A percentile compares a stretch with the other conserved stretches of the same genome.
Conservation (phyloP, 495 filamentous ascomycete species). For the Patellaria atrata region DNA sequence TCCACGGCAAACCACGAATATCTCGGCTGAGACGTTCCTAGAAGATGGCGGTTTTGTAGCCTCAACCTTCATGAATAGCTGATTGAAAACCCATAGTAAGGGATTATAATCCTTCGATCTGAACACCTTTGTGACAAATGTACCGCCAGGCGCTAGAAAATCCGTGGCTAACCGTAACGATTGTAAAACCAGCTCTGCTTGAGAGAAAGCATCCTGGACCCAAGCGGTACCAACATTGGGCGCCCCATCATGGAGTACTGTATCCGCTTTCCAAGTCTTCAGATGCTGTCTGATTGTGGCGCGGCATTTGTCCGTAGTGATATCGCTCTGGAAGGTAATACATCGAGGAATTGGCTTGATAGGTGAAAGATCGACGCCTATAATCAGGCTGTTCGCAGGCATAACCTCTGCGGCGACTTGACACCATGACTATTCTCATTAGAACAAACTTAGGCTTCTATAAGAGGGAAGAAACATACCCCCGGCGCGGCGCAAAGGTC, state of each 20-base stretch:
- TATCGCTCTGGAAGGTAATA: slow-evolving; percentile 94
- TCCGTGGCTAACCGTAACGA: slow-evolving; percentile 88
- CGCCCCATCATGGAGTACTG: slow-evolving; percentile 94
- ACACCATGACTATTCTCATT: slow-evolving; percentile 64
- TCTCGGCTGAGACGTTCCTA: slow-evolving; percentile 90
- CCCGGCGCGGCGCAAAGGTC: slow-evolving; percentile 97
- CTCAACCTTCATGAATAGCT: slow-evolving; percentile 86
- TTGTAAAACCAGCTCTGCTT: slow-evolving; percentile 87
- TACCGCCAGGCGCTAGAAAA: slow-evolving; percentile 79
- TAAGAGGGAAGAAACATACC: slow-evolving; percentile 36
- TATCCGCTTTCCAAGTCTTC: slow-evolving; percentile 95
- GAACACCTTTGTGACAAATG: slow-evolving; percentile 97
- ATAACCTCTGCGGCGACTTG: slow-evolving; percentile 95
- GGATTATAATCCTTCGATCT: slow-evolving; percentile 95
- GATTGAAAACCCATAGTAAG: slow-evolving; percentile 94
- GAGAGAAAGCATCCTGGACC: slow-evolving; percentile 97
- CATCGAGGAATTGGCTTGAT: slow-evolving; percentile 91
- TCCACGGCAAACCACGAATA: slow-evolving; percentile 91
- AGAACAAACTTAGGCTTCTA: not conserved
- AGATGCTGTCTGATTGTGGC: slow-evolving; percentile 81
- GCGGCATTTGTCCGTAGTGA: slow-evolving; percentile 92
- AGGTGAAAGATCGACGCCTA: slow-evolving; percentile 88
- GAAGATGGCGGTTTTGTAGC: slow-evolving; percentile 95
- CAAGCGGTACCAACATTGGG: slow-evolving; percentile 96
- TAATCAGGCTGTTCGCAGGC: slow-evolving; percentile 77